These are phyloP conservation scores for Rhipidocladum racemiflorum DNA, from an alignment of 176 grass and related monocot species.

Conservation along the genomic window DNA sequence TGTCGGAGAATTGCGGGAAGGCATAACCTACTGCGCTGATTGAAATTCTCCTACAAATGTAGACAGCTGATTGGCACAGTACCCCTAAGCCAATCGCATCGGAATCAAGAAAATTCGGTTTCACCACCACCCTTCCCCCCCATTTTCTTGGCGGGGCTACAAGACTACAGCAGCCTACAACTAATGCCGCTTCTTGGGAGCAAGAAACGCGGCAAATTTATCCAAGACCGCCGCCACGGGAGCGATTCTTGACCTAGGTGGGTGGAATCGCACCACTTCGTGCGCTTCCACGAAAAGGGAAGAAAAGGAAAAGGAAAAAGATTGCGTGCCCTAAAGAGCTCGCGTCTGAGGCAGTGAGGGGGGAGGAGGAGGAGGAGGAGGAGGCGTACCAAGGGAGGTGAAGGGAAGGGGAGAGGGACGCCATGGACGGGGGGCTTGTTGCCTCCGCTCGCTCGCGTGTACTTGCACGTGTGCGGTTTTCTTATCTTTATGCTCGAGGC, in stretches of 20 bases:
- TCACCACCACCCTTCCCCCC: background rate
- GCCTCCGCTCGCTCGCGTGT: constrained; percentile 30
- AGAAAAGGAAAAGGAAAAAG: background rate
- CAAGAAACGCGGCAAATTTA: background rate
- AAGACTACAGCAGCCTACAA: background rate
- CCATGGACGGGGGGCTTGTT: constrained; percentile 43
- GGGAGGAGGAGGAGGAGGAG: background rate
- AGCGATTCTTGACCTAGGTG: background rate
- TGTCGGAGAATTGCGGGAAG: background rate
- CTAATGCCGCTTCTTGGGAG: constrained; percentile 1
- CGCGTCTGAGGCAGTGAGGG: background rate
- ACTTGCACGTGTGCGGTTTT: background rate
- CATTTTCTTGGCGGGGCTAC: background rate
- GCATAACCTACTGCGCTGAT: background rate
- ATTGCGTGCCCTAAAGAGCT: background rate
- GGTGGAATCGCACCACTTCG: background rate
- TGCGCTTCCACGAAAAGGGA: background rate
- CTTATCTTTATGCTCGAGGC: constrained; percentile 26
- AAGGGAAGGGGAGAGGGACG: constrained; percentile 53
- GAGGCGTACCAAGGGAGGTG: constrained; percentile 45
- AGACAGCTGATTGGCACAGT: background rate
- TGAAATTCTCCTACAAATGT: background rate
- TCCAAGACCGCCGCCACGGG: background rate
- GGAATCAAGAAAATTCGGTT: background rate
- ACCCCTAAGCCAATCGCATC: background rate